Evolutionary conservation across 345 rosid species (phyloP), one percentile per base, ranked within the genome.

Genomic region (Gossypium longicalyx): DNA sequence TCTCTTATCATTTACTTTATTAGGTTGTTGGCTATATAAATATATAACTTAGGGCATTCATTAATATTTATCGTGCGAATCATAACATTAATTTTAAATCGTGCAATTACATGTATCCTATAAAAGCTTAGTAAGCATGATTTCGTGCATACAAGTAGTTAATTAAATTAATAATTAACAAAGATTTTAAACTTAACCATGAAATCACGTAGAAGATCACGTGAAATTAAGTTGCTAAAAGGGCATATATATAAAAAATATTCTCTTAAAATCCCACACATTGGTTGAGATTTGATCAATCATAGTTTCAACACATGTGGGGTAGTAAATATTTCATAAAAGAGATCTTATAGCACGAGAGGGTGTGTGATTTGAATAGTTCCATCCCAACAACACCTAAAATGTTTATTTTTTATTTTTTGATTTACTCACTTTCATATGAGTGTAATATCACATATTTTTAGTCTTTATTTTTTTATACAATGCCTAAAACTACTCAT

Each of bases 221-320:
- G 56, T 45, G 53, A 66, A 44, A 66, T 19, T 44, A 19, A 43
- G 70, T 20, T 66, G 70, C 29, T 44, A 20, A 44, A 65, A 74
- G 81, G 73, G 70, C 19, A 72, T 20, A 47, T 68, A 23, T 70
- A 44, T 34, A 34, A 4, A 34, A 4, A 34, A 34, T 34, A 34
- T 34, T 27, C 45, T 17, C 72, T 70, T 70, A 45, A 69, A n/a
- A 49, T 60, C 38, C 0, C 62, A 34, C 58, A 52, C 59, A 12
- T 27, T 64, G n/a, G 48, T 58, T 67, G 47, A 63, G 78, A 79
- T 77, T 74, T 70, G 74, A 77, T 70, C 45, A 75, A 87, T 86
- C 80, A 81, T 85, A 77, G 78, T 65, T 69, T 70, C 82, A 78
- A 73, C 80, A 82, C 80, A 80, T 82, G 86, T 79, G 80, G 83